Percentiles rank a stretch among this genome's conserved stretches.
These are phyloP conservation scores for Benincasa hispida DNA, from an alignment of 306 rosid genomes.

Conservation along the genomic window DNA sequence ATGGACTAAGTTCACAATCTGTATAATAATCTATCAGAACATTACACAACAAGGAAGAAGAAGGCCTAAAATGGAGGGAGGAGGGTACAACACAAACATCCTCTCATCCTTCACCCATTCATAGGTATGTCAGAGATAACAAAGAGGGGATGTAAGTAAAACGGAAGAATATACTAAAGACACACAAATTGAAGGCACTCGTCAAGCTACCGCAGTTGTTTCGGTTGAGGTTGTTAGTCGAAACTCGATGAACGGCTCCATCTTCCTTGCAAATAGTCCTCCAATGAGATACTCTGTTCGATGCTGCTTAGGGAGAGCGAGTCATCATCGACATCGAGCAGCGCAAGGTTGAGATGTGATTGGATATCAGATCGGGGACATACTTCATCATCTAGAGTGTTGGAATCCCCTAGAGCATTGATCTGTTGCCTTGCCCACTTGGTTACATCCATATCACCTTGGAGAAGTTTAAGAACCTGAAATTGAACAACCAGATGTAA, in stretches of 20 bases:
- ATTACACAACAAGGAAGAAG: slow-evolving; percentile 9
- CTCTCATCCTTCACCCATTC: slow-evolving; percentile 80
- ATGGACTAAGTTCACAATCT: neutral
- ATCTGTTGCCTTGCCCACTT: slow-evolving; percentile 79
- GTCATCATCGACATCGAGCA: slow-evolving; percentile 89
- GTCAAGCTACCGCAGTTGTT: slow-evolving; percentile 6
- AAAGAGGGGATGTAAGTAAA: neutral
- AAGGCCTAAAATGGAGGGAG: slow-evolving; percentile 49
- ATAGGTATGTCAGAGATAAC: slow-evolving; percentile 10
- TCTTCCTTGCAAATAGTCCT: slow-evolving; percentile 78
- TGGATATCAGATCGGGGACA: slow-evolving; percentile 57
- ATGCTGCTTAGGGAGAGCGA: slow-evolving; percentile 78
- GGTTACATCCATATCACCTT: slow-evolving; percentile 52
- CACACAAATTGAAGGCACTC: slow-evolving; percentile 12
- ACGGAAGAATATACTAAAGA: slow-evolving; percentile 31
- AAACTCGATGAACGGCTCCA: slow-evolving; percentile 96
- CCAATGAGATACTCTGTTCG: slow-evolving; percentile 60
- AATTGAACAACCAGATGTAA: slow-evolving; percentile 4
- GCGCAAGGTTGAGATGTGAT: slow-evolving; percentile 82
- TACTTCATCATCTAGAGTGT: slow-evolving; percentile 40
- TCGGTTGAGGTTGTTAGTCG: slow-evolving; percentile 35
- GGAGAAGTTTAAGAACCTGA: slow-evolving; percentile 75
- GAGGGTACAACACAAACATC: slow-evolving; percentile 83
- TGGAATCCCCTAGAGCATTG: slow-evolving; percentile 28
- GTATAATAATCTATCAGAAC: neutral